Base-by-base conservation (phyloP, 306 rosid species). In the Ormosia semicastrata region DNA sequence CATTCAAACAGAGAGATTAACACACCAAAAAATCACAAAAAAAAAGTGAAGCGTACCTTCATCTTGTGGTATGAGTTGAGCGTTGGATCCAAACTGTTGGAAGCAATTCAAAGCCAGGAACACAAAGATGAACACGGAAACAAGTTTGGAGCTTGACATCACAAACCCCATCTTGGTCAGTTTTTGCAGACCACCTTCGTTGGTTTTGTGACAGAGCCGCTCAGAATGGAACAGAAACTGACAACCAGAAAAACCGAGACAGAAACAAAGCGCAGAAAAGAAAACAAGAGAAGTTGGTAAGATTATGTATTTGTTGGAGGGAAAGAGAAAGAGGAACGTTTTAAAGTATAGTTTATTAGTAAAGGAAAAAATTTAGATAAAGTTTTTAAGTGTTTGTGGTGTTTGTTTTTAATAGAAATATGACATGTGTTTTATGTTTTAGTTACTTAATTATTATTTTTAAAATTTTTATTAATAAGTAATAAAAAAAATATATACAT, bases 61-160 rank as follows among this genome's bases (percentile, higher is more conserved):
- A n/a, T 87, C 82, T 68, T 76, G 71, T 32, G 97, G 92, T 13
- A 94, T 15, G 65, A 78, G 86, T 85, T 89, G 88, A 66, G 97
- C 94, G 81, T 82, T 68, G 71, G 94, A 86, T 66, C 86, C 84
- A 71, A 88, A 90, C 13, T 76, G 41, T 0, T 50, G 17, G 85
- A 86, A 78, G 87, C 69, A 85, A 86, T 76, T 86, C 65, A 89
- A 64, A 73, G 80, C 54, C 15, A 84, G 53, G 44, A 82, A 78
- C 13, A 70, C 76, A 15, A 62, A 76, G 56, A 86, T 65, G 76
- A 87, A 71, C 37, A 85, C 18, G 33, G 36, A 62, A 14, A 78
- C 58, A 69, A 63, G 40, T 71, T 76, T 86, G 81, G 33, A 70
- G 72, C 57, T 79, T 76, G 88, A 79, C 59, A 81, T 15, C 44